A percentile compares a stretch with the other conserved stretches of the same genome.
Conservation (phyloP, 441 rosid species). For the Populus hybrid region DNA sequence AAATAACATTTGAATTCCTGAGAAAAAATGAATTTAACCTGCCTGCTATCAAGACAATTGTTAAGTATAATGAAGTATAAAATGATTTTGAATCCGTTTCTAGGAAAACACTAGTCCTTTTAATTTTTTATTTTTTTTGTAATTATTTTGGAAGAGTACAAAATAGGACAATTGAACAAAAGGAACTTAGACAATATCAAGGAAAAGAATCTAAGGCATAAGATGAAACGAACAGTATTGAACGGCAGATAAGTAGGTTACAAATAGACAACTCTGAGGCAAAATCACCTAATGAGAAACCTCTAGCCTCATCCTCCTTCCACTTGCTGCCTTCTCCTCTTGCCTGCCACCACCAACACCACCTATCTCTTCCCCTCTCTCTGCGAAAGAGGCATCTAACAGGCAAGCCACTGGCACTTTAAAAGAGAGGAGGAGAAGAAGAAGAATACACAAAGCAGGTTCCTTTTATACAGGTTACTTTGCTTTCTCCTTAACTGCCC, state of each 20-base stretch:
- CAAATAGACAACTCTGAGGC: not conserved
- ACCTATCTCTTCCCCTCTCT: not conserved
- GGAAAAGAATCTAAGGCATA: not conserved
- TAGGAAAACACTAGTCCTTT: too few relatives aligned
- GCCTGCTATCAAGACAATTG: too few relatives aligned
- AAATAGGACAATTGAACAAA: too few relatives aligned
- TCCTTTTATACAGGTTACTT: not conserved
- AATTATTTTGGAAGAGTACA: too few relatives aligned
- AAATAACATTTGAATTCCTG: too few relatives aligned
- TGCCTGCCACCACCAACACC: not conserved
- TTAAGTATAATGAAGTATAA: too few relatives aligned
- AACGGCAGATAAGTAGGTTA: not conserved
- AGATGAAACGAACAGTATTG: not conserved
- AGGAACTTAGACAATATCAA: not conserved
- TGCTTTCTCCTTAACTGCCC: not conserved
- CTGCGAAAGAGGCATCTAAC: not conserved
- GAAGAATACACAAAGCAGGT: not conserved
- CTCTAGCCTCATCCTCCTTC: conserved; percentile 23
- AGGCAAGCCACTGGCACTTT: not conserved
- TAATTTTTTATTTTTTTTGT: too few relatives aligned
- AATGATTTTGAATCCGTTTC: too few relatives aligned
- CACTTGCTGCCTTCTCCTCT: not conserved
- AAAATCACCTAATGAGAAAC: conserved; percentile 12
- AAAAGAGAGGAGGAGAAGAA: not conserved
- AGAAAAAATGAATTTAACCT: too few relatives aligned